A percentile compares a stretch with the other conserved stretches of the same genome.
These are phyloP conservation scores for Kodamaea derodonti DNA, from an alignment of 1,139 yeast genomes.

Conservation along the genomic window DNA sequence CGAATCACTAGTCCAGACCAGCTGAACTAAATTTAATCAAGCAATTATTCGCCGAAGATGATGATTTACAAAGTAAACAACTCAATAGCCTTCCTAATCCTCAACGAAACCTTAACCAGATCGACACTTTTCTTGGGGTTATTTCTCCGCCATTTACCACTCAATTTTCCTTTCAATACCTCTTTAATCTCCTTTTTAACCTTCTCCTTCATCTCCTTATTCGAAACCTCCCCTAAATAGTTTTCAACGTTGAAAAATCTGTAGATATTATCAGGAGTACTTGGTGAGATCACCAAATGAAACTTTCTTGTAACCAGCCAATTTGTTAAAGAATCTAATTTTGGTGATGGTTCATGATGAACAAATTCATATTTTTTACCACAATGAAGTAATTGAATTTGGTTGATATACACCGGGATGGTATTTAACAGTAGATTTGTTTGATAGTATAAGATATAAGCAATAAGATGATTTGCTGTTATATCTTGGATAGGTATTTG, in stretches of 20 bases:
- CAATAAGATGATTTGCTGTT: conserved; percentile 13
- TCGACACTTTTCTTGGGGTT: neutral
- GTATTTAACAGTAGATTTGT: conserved; percentile 5
- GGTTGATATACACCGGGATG: conserved; percentile 11
- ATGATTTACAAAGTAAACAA: neutral
- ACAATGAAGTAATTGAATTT: conserved; percentile 11
- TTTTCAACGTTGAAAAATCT: conserved; percentile 14
- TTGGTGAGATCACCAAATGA: conserved; percentile 8
- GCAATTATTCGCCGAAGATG: too few species aligned
- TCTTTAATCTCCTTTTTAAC: neutral
- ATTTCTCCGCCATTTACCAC: too few species aligned
- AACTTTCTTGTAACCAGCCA: conserved; percentile 8
- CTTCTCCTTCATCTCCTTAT: conserved; percentile 3
- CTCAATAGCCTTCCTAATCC: neutral
- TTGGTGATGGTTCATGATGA: conserved; percentile 6
- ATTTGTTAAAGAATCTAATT: conserved; percentile 4
- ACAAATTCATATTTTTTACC: conserved; percentile 10
- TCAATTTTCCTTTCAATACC: too few species aligned
- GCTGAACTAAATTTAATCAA: too few species aligned
- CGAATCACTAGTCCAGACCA: too few species aligned
- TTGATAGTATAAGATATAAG: conserved; percentile 14
- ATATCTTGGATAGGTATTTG: conserved; percentile 7
- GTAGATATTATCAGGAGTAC: conserved; percentile 8
- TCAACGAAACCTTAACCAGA: neutral
- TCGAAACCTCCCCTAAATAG: conserved; percentile 7